phyloP scores from a whole-genome alignment of 163 green algal species.

The Smithsoniella earleae region DNA sequence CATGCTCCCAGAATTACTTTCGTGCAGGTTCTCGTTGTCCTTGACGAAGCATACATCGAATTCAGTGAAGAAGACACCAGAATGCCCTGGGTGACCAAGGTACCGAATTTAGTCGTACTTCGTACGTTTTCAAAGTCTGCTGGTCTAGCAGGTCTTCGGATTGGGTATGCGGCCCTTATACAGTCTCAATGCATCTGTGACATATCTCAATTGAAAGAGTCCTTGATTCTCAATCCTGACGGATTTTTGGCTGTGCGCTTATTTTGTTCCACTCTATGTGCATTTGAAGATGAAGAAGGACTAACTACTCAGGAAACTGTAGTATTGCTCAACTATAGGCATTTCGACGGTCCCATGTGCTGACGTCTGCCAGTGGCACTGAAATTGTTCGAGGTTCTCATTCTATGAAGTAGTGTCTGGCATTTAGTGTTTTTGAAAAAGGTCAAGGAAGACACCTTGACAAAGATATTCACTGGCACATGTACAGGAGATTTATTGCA shows the following conservation, averaged over 20 bases:
- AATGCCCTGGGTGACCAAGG: constrained; percentile 66
- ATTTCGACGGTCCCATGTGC: too few species aligned
- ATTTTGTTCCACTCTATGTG: too few species aligned
- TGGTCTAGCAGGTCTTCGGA: constrained; percentile 51
- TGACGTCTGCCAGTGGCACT: too few species aligned
- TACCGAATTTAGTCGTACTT: constrained; percentile 91
- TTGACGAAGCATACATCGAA: constrained; percentile 99
- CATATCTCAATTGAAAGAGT: background rate
- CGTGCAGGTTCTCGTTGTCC: constrained; percentile 82
- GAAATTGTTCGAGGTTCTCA: too few species aligned
- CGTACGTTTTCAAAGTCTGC: constrained; percentile 96
- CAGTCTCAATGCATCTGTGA: background rate
- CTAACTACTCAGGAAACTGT: background rate
- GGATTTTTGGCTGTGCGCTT: too few species aligned
- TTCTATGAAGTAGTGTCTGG: too few species aligned
- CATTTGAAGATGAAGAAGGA: too few species aligned
- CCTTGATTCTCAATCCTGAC: background rate
- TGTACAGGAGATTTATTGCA: background rate
- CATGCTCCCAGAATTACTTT: too few species aligned
- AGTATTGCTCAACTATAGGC: background rate
- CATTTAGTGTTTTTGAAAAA: too few species aligned
- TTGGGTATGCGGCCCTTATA: constrained; percentile 29
- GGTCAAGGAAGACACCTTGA: too few species aligned
- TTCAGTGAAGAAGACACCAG: constrained; percentile 63
- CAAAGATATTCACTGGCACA: too few species aligned